A percentile compares a stretch with the other conserved stretches of the same genome.
phyloP scores from a whole-genome alignment of 129 eudicot genomes.

The Artemisia argyi region DNA sequence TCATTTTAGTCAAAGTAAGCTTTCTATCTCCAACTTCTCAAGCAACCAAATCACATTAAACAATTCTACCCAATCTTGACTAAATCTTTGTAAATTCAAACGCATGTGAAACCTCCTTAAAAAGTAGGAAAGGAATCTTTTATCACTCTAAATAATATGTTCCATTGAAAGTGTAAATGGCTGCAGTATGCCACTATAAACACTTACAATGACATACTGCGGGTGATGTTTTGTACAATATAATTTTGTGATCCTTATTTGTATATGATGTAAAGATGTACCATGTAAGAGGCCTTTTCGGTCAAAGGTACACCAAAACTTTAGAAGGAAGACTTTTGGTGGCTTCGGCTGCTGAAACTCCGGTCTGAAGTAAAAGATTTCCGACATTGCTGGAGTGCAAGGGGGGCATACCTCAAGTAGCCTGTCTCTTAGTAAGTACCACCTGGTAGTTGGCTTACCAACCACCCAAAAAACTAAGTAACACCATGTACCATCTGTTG shows the following conservation, averaged over 20 bases:
- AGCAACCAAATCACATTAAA: constrained; percentile 26
- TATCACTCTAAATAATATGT: constrained; percentile 5
- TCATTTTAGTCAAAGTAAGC: constrained; percentile 35
- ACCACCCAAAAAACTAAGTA: constrained; percentile 70
- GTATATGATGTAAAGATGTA: constrained; percentile 14
- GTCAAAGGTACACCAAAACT: constrained; percentile 66
- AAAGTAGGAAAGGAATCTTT: constrained; percentile 32
- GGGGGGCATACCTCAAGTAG: constrained; percentile 61
- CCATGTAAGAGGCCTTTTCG: constrained; percentile 70
- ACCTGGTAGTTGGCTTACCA: constrained; percentile 54
- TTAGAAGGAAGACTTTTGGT: constrained; percentile 52
- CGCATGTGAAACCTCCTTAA: constrained; percentile 21
- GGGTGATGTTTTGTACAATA: neutral
- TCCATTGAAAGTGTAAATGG: neutral
- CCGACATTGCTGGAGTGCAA: constrained; percentile 50
- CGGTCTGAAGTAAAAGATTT: constrained; percentile 49
- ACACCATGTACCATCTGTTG: constrained; percentile 85
- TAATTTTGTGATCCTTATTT: neutral
- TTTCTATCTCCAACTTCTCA: constrained; percentile 26
- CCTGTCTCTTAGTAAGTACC: constrained; percentile 58
- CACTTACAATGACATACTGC: neutral
- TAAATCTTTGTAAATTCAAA: constrained; percentile 22
- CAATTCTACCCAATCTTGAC: constrained; percentile 34
- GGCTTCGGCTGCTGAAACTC: constrained; percentile 69
- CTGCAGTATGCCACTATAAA: neutral